phyloP scores from a whole-genome alignment of 2,329 filamentous ascomycete species.

The Sarocladium kiliense region DNA sequence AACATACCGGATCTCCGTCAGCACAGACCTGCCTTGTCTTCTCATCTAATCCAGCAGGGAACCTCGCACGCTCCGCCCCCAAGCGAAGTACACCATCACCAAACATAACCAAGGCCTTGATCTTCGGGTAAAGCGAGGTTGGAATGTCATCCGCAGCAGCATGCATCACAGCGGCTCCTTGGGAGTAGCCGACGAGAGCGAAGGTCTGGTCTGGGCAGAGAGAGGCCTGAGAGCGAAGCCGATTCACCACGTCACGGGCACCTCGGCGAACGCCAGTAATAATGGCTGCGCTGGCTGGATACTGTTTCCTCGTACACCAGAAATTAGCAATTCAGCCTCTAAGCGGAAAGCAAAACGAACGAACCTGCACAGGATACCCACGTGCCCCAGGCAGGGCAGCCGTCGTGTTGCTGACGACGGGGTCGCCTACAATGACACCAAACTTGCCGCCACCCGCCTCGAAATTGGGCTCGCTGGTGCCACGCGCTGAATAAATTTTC shows the following conservation, averaged over 20 bases:
- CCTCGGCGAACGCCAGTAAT: constrained; percentile 1
- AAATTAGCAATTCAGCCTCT: no score
- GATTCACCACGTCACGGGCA: constrained; percentile 10
- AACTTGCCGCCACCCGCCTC: constrained; percentile 12
- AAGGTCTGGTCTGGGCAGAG: constrained; percentile 13
- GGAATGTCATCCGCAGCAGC: constrained; percentile 10
- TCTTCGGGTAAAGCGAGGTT: constrained; percentile 5
- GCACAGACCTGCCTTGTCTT: constrained; percentile 12
- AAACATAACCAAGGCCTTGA: constrained; percentile 12
- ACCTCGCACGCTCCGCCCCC: background rate
- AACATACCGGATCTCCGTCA: constrained; percentile 11
- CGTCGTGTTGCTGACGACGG: constrained; percentile 12
- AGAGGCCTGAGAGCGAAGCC: constrained; percentile 7
- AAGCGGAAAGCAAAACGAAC: no score
- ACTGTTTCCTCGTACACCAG: constrained; percentile 6
- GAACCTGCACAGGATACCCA: constrained; percentile 12
- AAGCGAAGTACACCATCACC: constrained; percentile 9
- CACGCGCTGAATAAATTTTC: constrained; percentile 7
- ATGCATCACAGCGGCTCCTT: constrained; percentile 13
- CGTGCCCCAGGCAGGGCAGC: constrained; percentile 9
- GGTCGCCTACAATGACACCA: constrained; percentile 13
- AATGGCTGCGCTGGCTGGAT: constrained; percentile 11
- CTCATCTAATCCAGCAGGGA: constrained; percentile 5
- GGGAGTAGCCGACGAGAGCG: constrained; percentile 13
- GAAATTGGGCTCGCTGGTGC: constrained; percentile 13